These are phyloP conservation scores for Catunica adiposa DNA, from an alignment of 2,329 filamentous ascomycete genomes.

Conservation along the genomic window DNA sequence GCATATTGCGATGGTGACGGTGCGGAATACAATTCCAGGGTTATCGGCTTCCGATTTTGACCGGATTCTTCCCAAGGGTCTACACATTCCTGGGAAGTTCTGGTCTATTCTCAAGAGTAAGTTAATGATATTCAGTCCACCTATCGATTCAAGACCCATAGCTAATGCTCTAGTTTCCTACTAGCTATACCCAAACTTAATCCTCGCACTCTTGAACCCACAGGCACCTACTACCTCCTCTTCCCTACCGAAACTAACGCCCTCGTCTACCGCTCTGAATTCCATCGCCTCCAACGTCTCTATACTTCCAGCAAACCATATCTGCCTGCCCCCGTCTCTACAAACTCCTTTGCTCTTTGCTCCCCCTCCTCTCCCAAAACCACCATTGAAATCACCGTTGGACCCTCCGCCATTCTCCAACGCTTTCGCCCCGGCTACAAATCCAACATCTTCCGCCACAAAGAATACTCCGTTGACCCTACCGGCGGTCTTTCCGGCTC, in stretches of 20 bases:
- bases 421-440: conserved; percentile 14
- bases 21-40: conserved; percentile 41
- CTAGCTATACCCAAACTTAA: conserved; percentile 50
- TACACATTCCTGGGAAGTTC: conserved; percentile 52
- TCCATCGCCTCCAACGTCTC: conserved; percentile 22
- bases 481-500: neutral
- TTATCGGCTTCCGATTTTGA: conserved; percentile 55
- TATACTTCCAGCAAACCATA: conserved; percentile 21
- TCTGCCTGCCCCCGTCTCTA: conserved; percentile 28
- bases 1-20: conserved; percentile 30
- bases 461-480: conserved; percentile 10
- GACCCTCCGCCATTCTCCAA: conserved; percentile 8
- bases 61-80: conserved; percentile 43
- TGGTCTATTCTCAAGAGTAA: conserved; percentile 42
- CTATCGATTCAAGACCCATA: neutral
- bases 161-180: conserved; percentile 14
- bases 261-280: conserved; percentile 35
- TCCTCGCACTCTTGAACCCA: conserved; percentile 42
- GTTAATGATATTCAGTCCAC: conserved; percentile 4
- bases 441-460: conserved; percentile 11
- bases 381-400: conserved; percentile 14
- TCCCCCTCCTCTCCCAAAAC: conserved; percentile 13
- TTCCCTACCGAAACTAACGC: conserved; percentile 47
- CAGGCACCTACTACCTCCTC: conserved; percentile 51
- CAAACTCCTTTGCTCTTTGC: conserved; percentile 11